phyloP scores from a whole-genome alignment of 108 stramenopile genomes.

The Aurantiochytrium sp. region DNA sequence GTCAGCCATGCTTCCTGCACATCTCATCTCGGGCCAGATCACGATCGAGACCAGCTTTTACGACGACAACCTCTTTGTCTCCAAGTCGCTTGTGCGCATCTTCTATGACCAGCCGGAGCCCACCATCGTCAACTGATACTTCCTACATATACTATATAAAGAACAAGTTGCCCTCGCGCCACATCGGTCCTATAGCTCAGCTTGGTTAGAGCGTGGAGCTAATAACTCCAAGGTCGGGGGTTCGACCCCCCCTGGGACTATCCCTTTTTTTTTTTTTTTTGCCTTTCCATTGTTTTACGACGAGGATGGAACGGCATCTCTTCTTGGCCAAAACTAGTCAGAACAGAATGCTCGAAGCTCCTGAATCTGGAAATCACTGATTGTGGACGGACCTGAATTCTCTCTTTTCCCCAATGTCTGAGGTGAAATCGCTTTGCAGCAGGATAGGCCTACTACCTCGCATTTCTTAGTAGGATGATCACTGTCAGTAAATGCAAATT shows the following conservation, averaged over 20 bases:
- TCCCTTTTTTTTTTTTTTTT: not conserved
- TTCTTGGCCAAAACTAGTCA: no score
- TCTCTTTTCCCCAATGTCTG: no score
- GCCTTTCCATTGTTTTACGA: not conserved
- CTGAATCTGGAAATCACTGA: no score
- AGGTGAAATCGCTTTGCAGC: no score
- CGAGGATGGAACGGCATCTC: no score
- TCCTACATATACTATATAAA: not conserved
- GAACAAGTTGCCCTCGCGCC: not conserved
- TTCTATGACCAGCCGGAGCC: constrained; percentile 42
- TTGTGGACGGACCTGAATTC: no score
- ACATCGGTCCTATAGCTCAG: not conserved
- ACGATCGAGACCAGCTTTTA: constrained; percentile 52
- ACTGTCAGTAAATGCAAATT: no score
- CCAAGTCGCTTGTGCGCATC: constrained; percentile 48
- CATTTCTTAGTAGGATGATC: no score
- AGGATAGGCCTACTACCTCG: no score
- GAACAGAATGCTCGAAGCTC: no score
- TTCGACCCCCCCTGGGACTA: not conserved
- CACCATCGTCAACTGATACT: not conserved
- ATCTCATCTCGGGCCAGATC: constrained; percentile 36
- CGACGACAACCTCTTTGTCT: constrained; percentile 46
- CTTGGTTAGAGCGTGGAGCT: not conserved
- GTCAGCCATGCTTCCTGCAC: constrained; percentile 20
- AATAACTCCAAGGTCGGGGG: not conserved